A percentile compares a stretch with the other conserved stretches of the same genome.
Evolutionary conservation across 345 rosid species (phyloP).

Genomic region (Lagerstroemia speciosa): DNA sequence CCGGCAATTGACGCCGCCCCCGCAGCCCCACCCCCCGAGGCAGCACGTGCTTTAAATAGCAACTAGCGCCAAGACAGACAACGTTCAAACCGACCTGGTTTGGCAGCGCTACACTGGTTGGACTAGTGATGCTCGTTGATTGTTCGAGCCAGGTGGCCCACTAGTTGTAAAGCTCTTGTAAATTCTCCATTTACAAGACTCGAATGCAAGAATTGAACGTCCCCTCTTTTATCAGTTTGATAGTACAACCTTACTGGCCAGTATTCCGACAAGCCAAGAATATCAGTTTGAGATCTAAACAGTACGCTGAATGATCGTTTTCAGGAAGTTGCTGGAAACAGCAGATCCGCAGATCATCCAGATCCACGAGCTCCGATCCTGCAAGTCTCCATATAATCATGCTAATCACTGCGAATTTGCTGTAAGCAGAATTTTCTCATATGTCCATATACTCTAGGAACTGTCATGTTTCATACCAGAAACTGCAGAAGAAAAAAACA

Average conservation of each 20-base stretch:
- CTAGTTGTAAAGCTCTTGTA: too few relatives aligned
- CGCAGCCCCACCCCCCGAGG: not conserved
- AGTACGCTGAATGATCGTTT: not conserved
- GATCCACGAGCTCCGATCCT: not conserved
- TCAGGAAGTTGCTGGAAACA: not conserved
- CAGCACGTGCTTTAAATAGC: not conserved
- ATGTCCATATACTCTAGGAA: not conserved
- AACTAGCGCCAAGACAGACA: not conserved
- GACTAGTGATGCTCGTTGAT: too few relatives aligned
- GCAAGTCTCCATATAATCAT: not conserved
- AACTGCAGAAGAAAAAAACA: not conserved
- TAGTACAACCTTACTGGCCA: too few relatives aligned
- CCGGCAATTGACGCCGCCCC: not conserved
- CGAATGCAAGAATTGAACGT: too few relatives aligned
- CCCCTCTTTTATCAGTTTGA: too few relatives aligned
- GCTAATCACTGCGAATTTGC: not conserved
- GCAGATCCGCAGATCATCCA: not conserved
- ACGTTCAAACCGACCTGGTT: too few relatives aligned
- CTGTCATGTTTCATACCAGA: not conserved
- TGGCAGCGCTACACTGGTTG: too few relatives aligned
- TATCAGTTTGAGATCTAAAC: not conserved
- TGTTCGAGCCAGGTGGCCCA: too few relatives aligned
- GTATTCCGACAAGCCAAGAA: too few relatives aligned
- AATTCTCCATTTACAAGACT: too few relatives aligned
- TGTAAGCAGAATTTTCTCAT: not conserved